Conservation (phyloP, 2,329 filamentous ascomycete genomes). For the Sclerotinia borealis region DNA sequence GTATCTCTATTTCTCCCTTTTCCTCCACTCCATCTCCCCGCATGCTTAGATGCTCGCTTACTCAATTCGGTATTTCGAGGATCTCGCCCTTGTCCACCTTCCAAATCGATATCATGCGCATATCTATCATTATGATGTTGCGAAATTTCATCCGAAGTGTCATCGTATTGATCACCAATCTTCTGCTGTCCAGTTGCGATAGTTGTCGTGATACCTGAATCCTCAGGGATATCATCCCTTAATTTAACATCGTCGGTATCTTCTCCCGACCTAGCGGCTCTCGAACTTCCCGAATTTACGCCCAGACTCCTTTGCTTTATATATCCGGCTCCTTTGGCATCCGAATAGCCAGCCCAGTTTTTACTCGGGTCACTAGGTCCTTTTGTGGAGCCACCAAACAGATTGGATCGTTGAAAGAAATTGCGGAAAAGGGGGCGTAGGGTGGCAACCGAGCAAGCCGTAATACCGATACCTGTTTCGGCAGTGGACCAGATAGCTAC, state of each 20-base stretch:
- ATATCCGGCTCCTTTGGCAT: not conserved
- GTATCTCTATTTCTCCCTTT: not conserved
- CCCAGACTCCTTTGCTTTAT: not conserved
- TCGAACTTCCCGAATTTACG: not conserved
- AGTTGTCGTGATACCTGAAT: not conserved
- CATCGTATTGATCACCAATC: not conserved
- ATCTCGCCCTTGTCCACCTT: not conserved
- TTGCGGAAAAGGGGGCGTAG: conserved; percentile 34
- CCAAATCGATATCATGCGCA: not conserved
- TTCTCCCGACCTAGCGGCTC: not conserved
- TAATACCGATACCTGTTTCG: conserved; percentile 38
- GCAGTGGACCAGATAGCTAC: conserved; percentile 39
- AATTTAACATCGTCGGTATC: not conserved
- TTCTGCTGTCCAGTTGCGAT: not conserved
- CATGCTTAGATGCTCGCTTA: not conserved
- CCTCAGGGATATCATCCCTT: not conserved
- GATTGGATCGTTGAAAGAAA: conserved; percentile 17
- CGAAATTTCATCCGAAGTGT: not conserved
- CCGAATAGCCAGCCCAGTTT: not conserved
- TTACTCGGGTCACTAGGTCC: not conserved
- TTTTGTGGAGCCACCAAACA: not conserved
- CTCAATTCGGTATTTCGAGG: not conserved
- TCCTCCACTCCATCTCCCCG: not conserved
- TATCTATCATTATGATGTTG: not conserved
- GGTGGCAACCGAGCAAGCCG: conserved; percentile 37